phyloP scores from a whole-genome alignment of 768 basidiomycete genomes.

The Artomyces pyxidatus region DNA sequence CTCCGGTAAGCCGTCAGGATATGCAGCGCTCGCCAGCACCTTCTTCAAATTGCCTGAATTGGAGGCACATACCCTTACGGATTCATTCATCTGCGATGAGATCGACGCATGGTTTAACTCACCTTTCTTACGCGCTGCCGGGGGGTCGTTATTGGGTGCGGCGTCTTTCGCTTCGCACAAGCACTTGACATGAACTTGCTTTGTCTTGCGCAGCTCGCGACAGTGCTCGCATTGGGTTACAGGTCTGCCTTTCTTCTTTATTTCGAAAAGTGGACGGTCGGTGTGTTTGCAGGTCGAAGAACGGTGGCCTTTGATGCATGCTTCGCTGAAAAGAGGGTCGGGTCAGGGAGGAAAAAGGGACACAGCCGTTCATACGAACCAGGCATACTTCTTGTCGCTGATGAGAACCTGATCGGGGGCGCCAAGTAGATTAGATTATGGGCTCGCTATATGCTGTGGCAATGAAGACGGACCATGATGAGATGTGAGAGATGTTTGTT shows the following conservation, averaged over 20 bases:
- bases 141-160: neutral
- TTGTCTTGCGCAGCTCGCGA: constrained; percentile 72
- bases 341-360: constrained; percentile 1
- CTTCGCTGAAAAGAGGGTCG: constrained; percentile 46
- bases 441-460: neutral
- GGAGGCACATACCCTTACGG: constrained; percentile 21
- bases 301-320: constrained; percentile 92
- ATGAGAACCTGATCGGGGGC: constrained; percentile 47
- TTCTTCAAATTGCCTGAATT: constrained; percentile 42
- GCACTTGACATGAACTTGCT: constrained; percentile 77
- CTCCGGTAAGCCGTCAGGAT: constrained; percentile 69
- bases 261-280: constrained; percentile 84
- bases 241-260: constrained; percentile 90
- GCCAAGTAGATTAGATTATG: neutral
- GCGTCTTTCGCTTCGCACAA: constrained; percentile 38
- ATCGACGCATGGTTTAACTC: constrained; percentile 25
- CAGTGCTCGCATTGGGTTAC: constrained; percentile 86
- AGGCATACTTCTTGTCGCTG: constrained; percentile 67
- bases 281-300: constrained; percentile 84
- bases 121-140: constrained; percentile 49
- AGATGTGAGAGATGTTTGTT: neutral
- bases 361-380: constrained; percentile 34
- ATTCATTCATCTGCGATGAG: constrained; percentile 18
- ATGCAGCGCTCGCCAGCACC: constrained; percentile 65
- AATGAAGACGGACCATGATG: constrained; percentile 5